phyloP scores from a whole-genome alignment of 1,284 basidiomycete species.

The Trametes versicolor region DNA sequence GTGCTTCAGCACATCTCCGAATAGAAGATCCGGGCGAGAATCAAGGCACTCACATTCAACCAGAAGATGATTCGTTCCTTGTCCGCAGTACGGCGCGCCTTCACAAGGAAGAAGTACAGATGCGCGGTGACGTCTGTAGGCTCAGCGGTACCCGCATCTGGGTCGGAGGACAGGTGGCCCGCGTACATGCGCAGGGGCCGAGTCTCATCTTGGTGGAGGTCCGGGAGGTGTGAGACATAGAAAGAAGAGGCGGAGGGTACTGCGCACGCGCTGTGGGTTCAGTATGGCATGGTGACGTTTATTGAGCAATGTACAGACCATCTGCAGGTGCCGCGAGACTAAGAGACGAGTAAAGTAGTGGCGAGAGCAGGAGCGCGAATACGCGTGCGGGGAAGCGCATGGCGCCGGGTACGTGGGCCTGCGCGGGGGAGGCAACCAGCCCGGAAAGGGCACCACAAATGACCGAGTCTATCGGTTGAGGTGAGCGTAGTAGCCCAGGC shows the following conservation, averaged over 20 bases:
- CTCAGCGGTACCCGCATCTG: slow-evolving; percentile 59
- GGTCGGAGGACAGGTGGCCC: slow-evolving; percentile 85
- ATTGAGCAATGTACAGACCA: slow-evolving; percentile 31
- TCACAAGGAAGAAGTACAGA: slow-evolving; percentile 91
- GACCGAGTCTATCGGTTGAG: neutral
- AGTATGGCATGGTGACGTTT: neutral
- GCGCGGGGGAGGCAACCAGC: slow-evolving; percentile 17
- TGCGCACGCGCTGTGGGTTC: slow-evolving; percentile 37
- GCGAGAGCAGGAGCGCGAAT: slow-evolving; percentile 28
- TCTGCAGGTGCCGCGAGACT: slow-evolving; percentile 54
- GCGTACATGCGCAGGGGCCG: slow-evolving; percentile 84
- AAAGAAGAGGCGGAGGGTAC: slow-evolving; percentile 86
- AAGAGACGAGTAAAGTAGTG: slow-evolving; percentile 21
- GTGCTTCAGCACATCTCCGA: neutral
- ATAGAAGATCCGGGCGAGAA: neutral
- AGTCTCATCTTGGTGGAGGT: slow-evolving; percentile 73
- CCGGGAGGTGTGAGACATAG: slow-evolving; percentile 82
- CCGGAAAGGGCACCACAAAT: neutral
- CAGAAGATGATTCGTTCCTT: slow-evolving; percentile 93
- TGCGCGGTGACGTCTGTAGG: slow-evolving; percentile 76
- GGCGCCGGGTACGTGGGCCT: slow-evolving; percentile 19
- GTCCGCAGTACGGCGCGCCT: slow-evolving; percentile 88
- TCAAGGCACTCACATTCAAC: slow-evolving; percentile 81
- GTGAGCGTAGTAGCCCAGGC: neutral
- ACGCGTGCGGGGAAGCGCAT: slow-evolving; percentile 32